Percentiles rank a stretch among this genome's conserved stretches.
phyloP scores from a whole-genome alignment of 2,329 filamentous ascomycete species.

The Septoria linicola region DNA sequence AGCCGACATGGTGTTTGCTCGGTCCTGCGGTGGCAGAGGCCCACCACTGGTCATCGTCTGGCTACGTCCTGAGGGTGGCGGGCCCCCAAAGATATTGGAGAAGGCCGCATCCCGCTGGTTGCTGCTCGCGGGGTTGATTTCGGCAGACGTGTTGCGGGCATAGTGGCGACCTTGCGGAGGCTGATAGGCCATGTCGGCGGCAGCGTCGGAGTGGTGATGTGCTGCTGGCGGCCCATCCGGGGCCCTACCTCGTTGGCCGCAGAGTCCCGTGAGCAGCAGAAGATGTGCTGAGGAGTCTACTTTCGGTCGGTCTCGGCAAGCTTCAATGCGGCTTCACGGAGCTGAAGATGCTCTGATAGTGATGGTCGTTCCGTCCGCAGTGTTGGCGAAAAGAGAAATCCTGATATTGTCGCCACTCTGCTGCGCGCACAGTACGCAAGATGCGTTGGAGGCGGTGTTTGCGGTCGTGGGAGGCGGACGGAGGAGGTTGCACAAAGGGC shows the following conservation, averaged over 20 bases:
- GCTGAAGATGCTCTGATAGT: too few species aligned
- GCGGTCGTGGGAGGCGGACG: neutral
- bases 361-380: too few species aligned
- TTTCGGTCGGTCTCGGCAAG: neutral
- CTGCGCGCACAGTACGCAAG: too few species aligned
- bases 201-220: neutral
- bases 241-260: slow-evolving; percentile 9
- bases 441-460: too few species aligned
- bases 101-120: slow-evolving; percentile 79
- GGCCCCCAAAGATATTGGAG: slow-evolving; percentile 88
- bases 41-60: slow-evolving; percentile 91
- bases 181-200: slow-evolving; percentile 58
- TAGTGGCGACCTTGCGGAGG: slow-evolving; percentile 54
- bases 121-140: slow-evolving; percentile 16
- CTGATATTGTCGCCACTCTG: too few species aligned
- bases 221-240: slow-evolving; percentile 27
- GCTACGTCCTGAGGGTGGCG: slow-evolving; percentile 82
- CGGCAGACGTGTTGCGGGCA: slow-evolving; percentile 11
- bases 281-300: neutral
- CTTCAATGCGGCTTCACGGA: too few species aligned
- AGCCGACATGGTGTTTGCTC: slow-evolving; percentile 67
- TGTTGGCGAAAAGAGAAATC: too few species aligned
- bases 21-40: slow-evolving; percentile 60
- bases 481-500: neutral
- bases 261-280: neutral